Evolutionary conservation across 2,329 filamentous ascomycete species (phyloP), one percentile per base, ranked within the genome.

Genomic region (Hypoxylon sp.): DNA sequence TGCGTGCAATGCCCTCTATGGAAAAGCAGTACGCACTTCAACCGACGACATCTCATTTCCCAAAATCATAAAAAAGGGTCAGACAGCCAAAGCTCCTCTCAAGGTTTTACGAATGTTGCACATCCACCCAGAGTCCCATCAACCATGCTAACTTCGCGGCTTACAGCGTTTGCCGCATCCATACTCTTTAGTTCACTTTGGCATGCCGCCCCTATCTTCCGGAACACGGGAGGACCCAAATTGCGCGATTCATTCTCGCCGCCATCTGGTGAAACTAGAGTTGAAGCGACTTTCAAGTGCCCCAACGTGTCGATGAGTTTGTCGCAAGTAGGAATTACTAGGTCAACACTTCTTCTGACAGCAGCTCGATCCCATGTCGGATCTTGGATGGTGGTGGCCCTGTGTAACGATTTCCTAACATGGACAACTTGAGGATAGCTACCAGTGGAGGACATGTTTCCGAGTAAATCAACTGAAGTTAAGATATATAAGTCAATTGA

Each of bases 291-390:
- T 21, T 61, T 65, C 19, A 67, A 23, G 27, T 62, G 64, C 34
- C 67, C 61, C n/a, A 67, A 62, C 3, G 16, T 53, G 25, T 39
- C 39, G 25, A 70, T 64, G 23, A 69, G 53, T 39, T 62, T 63
- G 29, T 69, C 65, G 16, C 66, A 63, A n/a, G 56, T 68, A 12
- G 55, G 56, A 4, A 80, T 61, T 16, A 80, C 61, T 16, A 81
- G 63, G 50, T 80, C 77, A n/a, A 81, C 55, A 4, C 72, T 71
- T 41, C 69, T 67, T 11, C 74, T 71, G 4, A 78, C 74, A 14
- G 72, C 73, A 8, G 70, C 65, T 1, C 79, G 74, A 71, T 81
- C 79, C 79, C 80, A 82, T 0, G 74, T 70, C 1, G 78, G 76
- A 47, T 81, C 79, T 46, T 81, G 77, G 6, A 78, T 57, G 2